phyloP scores from a whole-genome alignment of 163 green algal genomes.

The Botryococcus braunii region DNA sequence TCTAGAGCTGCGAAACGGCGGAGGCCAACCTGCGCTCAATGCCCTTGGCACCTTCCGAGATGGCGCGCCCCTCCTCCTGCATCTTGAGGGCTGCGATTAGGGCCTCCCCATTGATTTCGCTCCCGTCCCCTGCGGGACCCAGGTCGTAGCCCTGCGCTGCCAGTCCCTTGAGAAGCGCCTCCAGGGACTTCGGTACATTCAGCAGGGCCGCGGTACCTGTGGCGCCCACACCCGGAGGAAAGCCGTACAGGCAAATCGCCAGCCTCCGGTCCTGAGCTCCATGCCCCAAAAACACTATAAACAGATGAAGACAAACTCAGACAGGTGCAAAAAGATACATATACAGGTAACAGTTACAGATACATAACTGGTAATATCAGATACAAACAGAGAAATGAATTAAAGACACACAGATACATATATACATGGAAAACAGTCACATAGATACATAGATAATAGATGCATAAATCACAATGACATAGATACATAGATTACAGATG shows the following conservation, averaged over 20 bases:
- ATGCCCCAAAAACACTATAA: too few species aligned
- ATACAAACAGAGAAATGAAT: too few species aligned
- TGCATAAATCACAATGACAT: too few species aligned
- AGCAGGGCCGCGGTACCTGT: constrained; percentile 90
- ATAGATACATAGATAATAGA: too few species aligned
- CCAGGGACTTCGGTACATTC: constrained; percentile 84
- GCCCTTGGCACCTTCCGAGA: constrained; percentile 38
- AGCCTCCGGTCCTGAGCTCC: constrained; percentile 60
- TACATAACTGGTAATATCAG: too few species aligned
- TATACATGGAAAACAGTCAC: too few species aligned
- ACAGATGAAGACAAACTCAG: too few species aligned
- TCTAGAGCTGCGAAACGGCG: too few species aligned
- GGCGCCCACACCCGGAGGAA: constrained; percentile 87
- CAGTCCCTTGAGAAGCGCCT: constrained; percentile 36
- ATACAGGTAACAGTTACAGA: too few species aligned
- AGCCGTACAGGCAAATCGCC: constrained; percentile 83
- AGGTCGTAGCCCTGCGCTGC: constrained; percentile 56
- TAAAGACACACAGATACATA: too few species aligned
- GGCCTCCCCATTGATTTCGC: constrained; percentile 24
- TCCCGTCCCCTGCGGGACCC: constrained; percentile 16
- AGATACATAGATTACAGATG: too few species aligned
- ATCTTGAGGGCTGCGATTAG: constrained; percentile 25
- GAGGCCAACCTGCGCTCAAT: constrained; percentile 18
- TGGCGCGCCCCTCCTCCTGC: constrained; percentile 45
- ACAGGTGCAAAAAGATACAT: too few species aligned